Evolutionary conservation across 176 grass and related monocot species (phyloP).

Genomic region (Triticum aestivum): IWGSC_CS_RefSeq_v2.1 NC_057804.1:96771079-96771578

Average conservation of each 20-base stretch:
- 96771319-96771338: background rate
- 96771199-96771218: background rate
- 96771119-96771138: no score
- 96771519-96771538: slow-evolving; percentile 52
- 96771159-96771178: background rate
- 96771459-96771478: slow-evolving; percentile 63
- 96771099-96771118: no score
- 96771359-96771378: no score
- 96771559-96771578: slow-evolving; percentile 69
- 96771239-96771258: slow-evolving; percentile 22
- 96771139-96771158: background rate
- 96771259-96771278: background rate
- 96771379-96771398: background rate
- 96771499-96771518: slow-evolving; percentile 65
- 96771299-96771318: background rate
- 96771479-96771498: slow-evolving; percentile 59
- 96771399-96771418: slow-evolving; percentile 31
- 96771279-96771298: background rate
- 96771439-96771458: slow-evolving; percentile 56
- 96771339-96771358: no score
- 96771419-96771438: slow-evolving; percentile 33
- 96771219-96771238: background rate
- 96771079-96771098: no score
- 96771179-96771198: background rate
- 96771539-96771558: slow-evolving; percentile 73